Percentiles rank a stretch among this genome's conserved stretches.
phyloP scores from a whole-genome alignment of 2,329 filamentous ascomycete genomes.

The Botrytis medusae region DNA sequence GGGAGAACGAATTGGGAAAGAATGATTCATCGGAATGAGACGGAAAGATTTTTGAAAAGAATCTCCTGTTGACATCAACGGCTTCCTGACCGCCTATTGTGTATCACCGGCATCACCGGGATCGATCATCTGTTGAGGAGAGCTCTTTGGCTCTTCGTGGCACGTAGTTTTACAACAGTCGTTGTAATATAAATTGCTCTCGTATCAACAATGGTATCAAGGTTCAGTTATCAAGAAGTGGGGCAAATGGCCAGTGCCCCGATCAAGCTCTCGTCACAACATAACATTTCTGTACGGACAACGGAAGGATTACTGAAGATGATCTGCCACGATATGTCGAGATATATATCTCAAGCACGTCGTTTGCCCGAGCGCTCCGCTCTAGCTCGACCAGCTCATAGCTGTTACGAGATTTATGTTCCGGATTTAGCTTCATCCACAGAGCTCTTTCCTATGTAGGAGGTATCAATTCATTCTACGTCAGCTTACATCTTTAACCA shows the following conservation, averaged over 20 bases:
- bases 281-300: neutral
- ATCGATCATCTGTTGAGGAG: neutral
- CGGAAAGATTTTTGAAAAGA: neutral
- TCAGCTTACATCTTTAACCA: slow-evolving; percentile 5
- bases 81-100: neutral
- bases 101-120: neutral
- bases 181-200: neutral
- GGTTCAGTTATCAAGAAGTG: neutral
- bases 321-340: neutral
- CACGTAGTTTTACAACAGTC: neutral
- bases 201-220: neutral
- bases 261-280: slow-evolving; percentile 2
- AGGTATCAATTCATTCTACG: slow-evolving; percentile 11
- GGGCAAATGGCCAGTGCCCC: neutral
- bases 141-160: neutral
- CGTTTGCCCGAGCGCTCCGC: neutral
- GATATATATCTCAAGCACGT: slow-evolving; percentile 5
- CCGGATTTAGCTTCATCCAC: neutral
- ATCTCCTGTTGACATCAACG: neutral
- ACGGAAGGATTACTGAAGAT: neutral
- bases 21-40: neutral
- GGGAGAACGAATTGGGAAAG: neutral
- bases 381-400: slow-evolving; percentile 10
- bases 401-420: neutral
- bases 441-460: slow-evolving; percentile 14